Percentiles rank a stretch among this genome's conserved stretches.
Conservation (phyloP, 495 filamentous ascomycete species). For the Trichoderma virens region DNA sequence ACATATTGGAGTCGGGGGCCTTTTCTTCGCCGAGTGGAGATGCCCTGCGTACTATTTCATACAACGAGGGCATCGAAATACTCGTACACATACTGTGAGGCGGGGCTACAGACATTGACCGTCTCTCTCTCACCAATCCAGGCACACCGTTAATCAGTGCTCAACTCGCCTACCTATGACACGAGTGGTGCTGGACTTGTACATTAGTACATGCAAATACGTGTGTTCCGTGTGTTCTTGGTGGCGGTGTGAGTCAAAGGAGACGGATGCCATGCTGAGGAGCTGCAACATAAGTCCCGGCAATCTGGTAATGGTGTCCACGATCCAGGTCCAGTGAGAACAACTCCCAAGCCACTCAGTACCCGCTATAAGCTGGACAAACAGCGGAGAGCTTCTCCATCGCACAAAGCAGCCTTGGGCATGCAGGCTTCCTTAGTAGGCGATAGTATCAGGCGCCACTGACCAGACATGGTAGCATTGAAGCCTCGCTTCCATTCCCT, state of each 20-base stretch:
- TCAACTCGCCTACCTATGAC: neutral
- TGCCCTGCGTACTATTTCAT: neutral
- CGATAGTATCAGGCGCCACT: neutral
- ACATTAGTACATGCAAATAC: no score
- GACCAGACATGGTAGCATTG: neutral
- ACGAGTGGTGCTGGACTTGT: neutral
- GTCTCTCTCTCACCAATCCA: neutral
- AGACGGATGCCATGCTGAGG: neutral
- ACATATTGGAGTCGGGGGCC: neutral
- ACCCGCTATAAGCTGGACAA: neutral
- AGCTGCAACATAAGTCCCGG: slow-evolving; percentile 7
- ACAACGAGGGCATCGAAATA: no score
- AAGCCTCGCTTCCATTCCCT: neutral
- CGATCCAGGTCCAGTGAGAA: neutral
- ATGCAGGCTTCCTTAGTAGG: no score
- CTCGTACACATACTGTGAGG: slow-evolving; percentile 4
- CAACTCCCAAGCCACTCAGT: neutral
- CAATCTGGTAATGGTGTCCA: slow-evolving; percentile 6
- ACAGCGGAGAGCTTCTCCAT: no score
- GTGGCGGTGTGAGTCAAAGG: slow-evolving; percentile 2
- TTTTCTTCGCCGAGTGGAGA: slow-evolving; percentile 4
- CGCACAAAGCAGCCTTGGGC: no score
- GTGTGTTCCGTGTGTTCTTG: neutral
- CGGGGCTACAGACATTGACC: neutral
- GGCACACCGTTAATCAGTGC: no score